A percentile compares a stretch with the other conserved stretches of the same genome.
Conservation (phyloP, 1,284 basidiomycete genomes). For the Trichosporon sp. region DNA sequence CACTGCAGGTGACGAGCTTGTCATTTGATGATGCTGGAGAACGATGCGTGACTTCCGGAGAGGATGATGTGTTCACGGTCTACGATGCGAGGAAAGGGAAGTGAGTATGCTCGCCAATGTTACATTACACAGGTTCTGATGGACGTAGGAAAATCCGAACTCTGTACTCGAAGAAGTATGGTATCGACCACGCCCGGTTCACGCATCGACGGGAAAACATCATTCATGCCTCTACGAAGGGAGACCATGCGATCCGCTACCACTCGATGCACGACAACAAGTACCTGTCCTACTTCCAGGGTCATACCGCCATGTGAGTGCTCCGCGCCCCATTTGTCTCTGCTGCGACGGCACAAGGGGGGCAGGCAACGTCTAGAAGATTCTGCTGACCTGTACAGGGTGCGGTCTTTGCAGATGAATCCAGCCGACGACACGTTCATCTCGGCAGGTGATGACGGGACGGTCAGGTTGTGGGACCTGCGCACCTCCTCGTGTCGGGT, state of each 20-base stretch:
- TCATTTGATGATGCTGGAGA: constrained; percentile 89
- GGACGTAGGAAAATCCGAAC: constrained; percentile 62
- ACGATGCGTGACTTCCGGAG: constrained; percentile 75
- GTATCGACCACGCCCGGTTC: constrained; percentile 86
- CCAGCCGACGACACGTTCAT: constrained; percentile 94
- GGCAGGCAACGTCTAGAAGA: neutral
- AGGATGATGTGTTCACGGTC: constrained; percentile 87
- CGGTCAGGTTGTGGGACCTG: constrained; percentile 95
- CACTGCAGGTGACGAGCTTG: constrained; percentile 66
- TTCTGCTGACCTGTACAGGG: constrained; percentile 49
- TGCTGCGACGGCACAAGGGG: no score
- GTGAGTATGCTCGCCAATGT: constrained; percentile 59
- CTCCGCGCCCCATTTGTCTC: neutral
- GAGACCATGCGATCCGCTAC: constrained; percentile 83
- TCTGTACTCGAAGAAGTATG: constrained; percentile 91
- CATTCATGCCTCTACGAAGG: constrained; percentile 89
- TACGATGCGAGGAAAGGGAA: constrained; percentile 87
- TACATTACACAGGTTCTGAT: constrained; percentile 21
- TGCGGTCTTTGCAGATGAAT: constrained; percentile 85
- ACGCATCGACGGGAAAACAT: constrained; percentile 84
- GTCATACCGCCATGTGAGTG: constrained; percentile 70
- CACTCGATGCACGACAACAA: constrained; percentile 94
- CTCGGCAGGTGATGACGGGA: constrained; percentile 88
- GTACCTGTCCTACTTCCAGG: constrained; percentile 91
- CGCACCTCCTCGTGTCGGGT: constrained; percentile 68